Evolutionary conservation across 2,329 filamentous ascomycete species (phyloP).

Genomic region (Colletotrichum sp.): DNA sequence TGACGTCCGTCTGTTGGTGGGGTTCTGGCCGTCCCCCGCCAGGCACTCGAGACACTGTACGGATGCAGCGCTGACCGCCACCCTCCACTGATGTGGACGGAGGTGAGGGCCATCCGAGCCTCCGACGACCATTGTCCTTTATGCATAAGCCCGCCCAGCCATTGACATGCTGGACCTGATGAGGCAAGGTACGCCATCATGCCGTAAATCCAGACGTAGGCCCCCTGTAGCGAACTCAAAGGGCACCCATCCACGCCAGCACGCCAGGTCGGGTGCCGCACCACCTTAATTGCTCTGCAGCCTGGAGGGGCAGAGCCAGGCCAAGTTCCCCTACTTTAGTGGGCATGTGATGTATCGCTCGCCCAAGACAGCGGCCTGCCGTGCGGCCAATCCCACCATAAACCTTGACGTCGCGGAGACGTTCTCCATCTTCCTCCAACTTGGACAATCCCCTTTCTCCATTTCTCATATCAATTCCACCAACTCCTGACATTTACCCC

Average conservation of each 20-base stretch:
- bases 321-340: neutral
- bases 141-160: neutral
- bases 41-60: neutral
- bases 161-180: neutral
- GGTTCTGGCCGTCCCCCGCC: neutral
- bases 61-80: slow-evolving; percentile 1
- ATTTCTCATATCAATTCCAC: neutral
- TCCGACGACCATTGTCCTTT: neutral
- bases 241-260: neutral
- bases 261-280: neutral
- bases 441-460: slow-evolving; percentile 6
- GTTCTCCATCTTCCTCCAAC: slow-evolving; percentile 3
- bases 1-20: slow-evolving; percentile 7
- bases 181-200: neutral
- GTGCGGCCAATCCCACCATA: neutral
- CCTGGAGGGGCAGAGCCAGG: slow-evolving; percentile 10
- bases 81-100: neutral
- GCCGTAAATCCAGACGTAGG: neutral
- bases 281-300: slow-evolving; percentile 6
- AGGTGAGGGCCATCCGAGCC: neutral
- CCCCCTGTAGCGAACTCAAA: neutral
- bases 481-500: neutral
- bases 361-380: neutral
- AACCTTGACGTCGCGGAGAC: slow-evolving; percentile 18
- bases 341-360: slow-evolving; percentile 16